Evolutionary conservation across 345 rosid genomes (phyloP).

Genomic region (Eutrema yunnanense): DNA sequence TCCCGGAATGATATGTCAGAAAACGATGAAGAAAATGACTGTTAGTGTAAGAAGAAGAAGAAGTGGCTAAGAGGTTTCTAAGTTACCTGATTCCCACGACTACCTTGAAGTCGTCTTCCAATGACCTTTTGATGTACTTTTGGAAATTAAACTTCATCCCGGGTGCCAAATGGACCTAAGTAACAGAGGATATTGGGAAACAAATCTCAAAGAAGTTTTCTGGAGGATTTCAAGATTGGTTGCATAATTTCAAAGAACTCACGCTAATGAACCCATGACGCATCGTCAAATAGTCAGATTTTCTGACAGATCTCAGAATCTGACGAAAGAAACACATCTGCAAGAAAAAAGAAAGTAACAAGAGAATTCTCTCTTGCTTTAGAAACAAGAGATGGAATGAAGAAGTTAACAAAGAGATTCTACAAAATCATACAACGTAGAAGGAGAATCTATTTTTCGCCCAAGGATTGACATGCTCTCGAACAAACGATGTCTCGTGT

Average conservation of each 20-base stretch:
- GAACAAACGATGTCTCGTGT: slow-evolving; percentile 86
- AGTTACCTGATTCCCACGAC: slow-evolving; percentile 86
- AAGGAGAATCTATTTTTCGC: slow-evolving; percentile 44
- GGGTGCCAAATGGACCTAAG: slow-evolving; percentile 84
- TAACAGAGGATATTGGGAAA: background rate
- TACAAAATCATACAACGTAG: slow-evolving; percentile 45
- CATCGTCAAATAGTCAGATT: slow-evolving; percentile 79
- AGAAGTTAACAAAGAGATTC: background rate
- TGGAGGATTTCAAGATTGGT: background rate
- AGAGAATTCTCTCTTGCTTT: background rate
- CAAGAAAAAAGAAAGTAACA: background rate
- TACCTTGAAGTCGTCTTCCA: slow-evolving; percentile 95
- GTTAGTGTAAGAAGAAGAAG: background rate
- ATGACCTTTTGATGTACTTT: slow-evolving; percentile 79
- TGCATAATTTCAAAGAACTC: slow-evolving; percentile 26
- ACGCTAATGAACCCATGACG: slow-evolving; percentile 82
- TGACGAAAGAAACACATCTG: slow-evolving; percentile 86
- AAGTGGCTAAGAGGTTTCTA: background rate
- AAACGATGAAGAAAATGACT: background rate
- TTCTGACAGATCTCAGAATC: slow-evolving; percentile 68
- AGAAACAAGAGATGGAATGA: background rate
- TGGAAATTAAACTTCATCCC: slow-evolving; percentile 87
- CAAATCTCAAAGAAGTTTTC: background rate
- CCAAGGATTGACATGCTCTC: slow-evolving; percentile 59
- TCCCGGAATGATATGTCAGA: slow-evolving; percentile 1